These are phyloP conservation scores for Neofusicoccum umdonicola DNA, from an alignment of 2,329 filamentous ascomycete species.

Conservation along the genomic window DNA sequence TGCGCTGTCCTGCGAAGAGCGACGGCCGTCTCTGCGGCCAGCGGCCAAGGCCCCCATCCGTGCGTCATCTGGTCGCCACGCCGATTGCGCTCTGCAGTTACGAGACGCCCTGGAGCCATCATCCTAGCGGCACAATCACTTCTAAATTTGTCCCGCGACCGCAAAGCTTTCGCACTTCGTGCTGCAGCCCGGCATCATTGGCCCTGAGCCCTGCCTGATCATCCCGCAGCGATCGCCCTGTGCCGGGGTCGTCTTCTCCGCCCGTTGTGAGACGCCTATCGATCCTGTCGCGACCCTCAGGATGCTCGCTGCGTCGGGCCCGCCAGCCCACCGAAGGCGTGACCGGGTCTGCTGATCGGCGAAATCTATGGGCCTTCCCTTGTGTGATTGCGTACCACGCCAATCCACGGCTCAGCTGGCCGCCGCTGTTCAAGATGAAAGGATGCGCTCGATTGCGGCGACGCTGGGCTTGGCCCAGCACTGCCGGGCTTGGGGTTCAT, in stretches of 20 bases:
- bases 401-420: not conserved
- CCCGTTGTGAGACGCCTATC: not conserved
- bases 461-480: not conserved
- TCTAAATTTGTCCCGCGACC: not conserved
- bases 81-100: conserved; percentile 12
- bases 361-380: not conserved
- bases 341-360: conserved; percentile 9
- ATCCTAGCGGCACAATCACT: not conserved
- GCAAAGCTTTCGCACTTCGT: not conserved
- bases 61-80: conserved; percentile 10
- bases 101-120: conserved; percentile 9
- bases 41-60: conserved; percentile 12
- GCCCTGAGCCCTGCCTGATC: conserved; percentile 5
- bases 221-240: conserved; percentile 13
- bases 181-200: not conserved
- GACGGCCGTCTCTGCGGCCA: not conserved
- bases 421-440: not conserved
- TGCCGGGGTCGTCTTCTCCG: conserved; percentile 3
- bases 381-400: conserved; percentile 9
- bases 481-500: not conserved
- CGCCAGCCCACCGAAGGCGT: not conserved
- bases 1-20: not conserved
- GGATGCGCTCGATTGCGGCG: not conserved
- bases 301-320: not conserved
- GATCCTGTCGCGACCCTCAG: not conserved